Percentiles rank a stretch among this genome's conserved stretches.
Conservation (phyloP, 192 early-diverging fungal species). For the Pilaira anomala region DNA sequence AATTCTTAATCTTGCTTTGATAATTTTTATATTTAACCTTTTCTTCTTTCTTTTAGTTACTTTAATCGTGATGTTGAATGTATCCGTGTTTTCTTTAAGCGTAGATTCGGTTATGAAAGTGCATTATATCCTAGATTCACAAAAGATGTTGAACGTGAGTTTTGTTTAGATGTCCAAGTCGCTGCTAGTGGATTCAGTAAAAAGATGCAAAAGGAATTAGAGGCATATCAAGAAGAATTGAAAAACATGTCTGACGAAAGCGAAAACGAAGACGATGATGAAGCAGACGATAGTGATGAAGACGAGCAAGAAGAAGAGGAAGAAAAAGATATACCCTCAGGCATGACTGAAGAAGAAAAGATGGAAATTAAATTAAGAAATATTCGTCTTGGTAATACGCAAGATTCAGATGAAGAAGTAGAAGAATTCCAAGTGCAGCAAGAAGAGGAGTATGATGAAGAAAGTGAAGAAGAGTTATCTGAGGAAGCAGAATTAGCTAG, state of each 20-base stretch:
- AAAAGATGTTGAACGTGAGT: conserved; percentile 77
- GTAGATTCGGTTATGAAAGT: conserved; percentile 89
- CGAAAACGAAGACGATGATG: conserved; percentile 33
- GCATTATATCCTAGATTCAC: conserved; percentile 88
- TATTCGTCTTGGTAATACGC: conserved; percentile 29
- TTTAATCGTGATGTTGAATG: conserved; percentile 99
- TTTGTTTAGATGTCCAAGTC: conserved; percentile 92
- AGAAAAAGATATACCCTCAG: conserved; percentile 3
- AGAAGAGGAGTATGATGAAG: conserved; percentile 17
- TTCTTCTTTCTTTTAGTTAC: conserved; percentile 52
- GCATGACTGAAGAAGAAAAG: conserved; percentile 30
- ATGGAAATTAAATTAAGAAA: conserved; percentile 17
- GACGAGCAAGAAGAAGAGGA: conserved; percentile 19
- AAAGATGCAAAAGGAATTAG: conserved; percentile 86
- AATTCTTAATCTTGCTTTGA: too few relatives aligned
- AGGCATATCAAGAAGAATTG: conserved; percentile 46
- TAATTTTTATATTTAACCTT: not conserved
- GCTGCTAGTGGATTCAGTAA: conserved; percentile 95
- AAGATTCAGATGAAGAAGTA: conserved; percentile 7
- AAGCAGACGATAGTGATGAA: conserved; percentile 34
- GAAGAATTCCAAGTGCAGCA: conserved; percentile 11
- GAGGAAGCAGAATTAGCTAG: conserved; percentile 1
- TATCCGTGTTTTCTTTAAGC: conserved; percentile 90
- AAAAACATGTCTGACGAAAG: conserved; percentile 28
- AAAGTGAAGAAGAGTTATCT: conserved; percentile 4